phyloP scores from a whole-genome alignment of 768 basidiomycete genomes.

The Coprinopsis strossmayeri region DNA sequence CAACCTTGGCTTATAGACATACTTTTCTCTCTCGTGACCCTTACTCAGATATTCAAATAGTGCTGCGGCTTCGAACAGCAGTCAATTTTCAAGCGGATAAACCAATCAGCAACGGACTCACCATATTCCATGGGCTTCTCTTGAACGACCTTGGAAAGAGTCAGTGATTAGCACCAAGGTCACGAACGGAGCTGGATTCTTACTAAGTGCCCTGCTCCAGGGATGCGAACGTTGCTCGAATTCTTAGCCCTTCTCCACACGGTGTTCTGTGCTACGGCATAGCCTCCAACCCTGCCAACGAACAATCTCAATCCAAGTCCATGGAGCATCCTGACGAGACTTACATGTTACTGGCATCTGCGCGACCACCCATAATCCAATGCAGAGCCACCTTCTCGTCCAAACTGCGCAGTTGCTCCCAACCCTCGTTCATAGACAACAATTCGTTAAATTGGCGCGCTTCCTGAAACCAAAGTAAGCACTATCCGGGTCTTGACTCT shows the following conservation, averaged over 20 bases:
- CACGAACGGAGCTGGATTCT: too few species aligned
- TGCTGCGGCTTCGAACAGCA: neutral
- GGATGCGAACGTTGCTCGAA: constrained; percentile 19
- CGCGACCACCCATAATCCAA: constrained; percentile 22
- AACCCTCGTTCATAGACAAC: constrained; percentile 20
- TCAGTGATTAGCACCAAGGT: too few species aligned
- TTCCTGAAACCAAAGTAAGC: constrained; percentile 12
- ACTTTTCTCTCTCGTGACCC: too few species aligned
- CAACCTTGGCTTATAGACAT: too few species aligned
- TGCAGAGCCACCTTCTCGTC: constrained; percentile 18
- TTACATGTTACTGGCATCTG: constrained; percentile 18
- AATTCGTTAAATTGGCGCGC: constrained; percentile 17
- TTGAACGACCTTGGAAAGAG: constrained; percentile 17
- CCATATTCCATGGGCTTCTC: constrained; percentile 16
- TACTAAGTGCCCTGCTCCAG: constrained; percentile 21
- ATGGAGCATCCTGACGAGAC: neutral
- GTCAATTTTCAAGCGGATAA: neutral
- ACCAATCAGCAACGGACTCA: neutral
- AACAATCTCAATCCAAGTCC: neutral
- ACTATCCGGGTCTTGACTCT: too few species aligned
- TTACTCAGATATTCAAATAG: neutral
- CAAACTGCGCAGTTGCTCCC: constrained; percentile 20
- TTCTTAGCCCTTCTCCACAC: constrained; percentile 20
- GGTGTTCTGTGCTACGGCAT: constrained; percentile 13
- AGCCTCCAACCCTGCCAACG: constrained; percentile 19